Percentiles rank a stretch among this genome's conserved stretches.
Evolutionary conservation across 192 early-diverging fungal genomes (phyloP).

Genomic region (Thamnidium elegans): DNA sequence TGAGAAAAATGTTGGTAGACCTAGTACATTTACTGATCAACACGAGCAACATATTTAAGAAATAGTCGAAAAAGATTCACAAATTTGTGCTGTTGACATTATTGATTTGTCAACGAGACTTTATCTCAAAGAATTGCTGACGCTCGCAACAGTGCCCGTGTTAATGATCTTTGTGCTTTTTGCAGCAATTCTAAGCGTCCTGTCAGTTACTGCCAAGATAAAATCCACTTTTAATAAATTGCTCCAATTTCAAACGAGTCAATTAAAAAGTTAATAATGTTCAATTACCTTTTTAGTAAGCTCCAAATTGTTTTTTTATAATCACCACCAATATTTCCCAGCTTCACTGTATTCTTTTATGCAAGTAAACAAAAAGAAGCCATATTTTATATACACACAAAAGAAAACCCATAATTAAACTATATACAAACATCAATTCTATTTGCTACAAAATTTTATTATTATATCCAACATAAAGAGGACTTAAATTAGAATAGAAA

Average conservation of each 20-base stretch:
- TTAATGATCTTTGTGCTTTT: background rate
- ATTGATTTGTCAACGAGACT: background rate
- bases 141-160: background rate
- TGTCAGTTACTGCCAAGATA: background rate
- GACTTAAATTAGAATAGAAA: background rate
- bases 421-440: too few species aligned
- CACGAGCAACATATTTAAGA: conserved; percentile 5
- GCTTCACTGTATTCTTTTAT: too few species aligned
- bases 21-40: background rate
- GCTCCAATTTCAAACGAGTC: background rate
- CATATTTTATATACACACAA: too few species aligned
- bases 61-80: background rate
- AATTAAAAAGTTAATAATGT: too few species aligned
- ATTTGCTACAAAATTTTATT: background rate
- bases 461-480: background rate
- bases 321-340: too few species aligned
- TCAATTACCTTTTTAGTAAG: too few species aligned
- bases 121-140: too few species aligned
- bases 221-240: conserved; percentile 4
- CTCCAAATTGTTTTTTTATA: too few species aligned
- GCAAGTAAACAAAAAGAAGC: too few species aligned
- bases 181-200: background rate
- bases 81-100: conserved; percentile 9
- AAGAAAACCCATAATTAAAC: too few species aligned
- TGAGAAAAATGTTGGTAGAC: background rate